These are phyloP conservation scores for Phenoliferia sp. DNA, from an alignment of 1,284 basidiomycete genomes.

Conservation along the genomic window DNA sequence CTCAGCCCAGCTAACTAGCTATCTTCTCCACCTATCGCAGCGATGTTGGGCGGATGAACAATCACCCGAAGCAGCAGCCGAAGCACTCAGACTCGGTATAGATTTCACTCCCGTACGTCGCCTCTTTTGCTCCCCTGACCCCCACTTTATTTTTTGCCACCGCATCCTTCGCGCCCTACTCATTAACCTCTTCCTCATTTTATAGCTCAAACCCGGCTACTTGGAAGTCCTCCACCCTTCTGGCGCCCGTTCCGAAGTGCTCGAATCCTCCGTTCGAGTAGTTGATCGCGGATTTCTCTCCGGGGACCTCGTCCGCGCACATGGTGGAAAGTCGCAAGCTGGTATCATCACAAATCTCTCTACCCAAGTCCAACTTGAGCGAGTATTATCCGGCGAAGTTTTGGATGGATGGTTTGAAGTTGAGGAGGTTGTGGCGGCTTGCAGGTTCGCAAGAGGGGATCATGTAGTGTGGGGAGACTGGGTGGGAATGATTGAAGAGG, in stretches of 20 bases:
- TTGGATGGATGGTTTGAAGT: constrained; percentile 59
- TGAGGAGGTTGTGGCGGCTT: constrained; percentile 10
- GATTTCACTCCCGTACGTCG: constrained; percentile 17
- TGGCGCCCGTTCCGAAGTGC: constrained; percentile 42
- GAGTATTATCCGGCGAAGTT: constrained; percentile 63
- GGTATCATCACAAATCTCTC: constrained; percentile 65
- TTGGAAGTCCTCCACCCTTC: constrained; percentile 54
- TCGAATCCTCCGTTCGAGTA: constrained; percentile 63
- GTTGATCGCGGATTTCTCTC: constrained; percentile 70
- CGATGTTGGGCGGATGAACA: constrained; percentile 33
- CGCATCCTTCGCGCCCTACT: background rate
- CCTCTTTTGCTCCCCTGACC: background rate
- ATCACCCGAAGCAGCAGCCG: constrained; percentile 16
- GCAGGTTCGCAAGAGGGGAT: constrained; percentile 55
- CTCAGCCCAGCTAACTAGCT: background rate
- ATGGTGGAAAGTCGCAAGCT: constrained; percentile 64
- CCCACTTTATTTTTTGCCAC: background rate
- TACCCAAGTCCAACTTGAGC: constrained; percentile 63
- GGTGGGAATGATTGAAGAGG: constrained; percentile 67
- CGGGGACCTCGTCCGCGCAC: constrained; percentile 79
- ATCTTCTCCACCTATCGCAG: background rate
- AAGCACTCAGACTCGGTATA: constrained; percentile 18
- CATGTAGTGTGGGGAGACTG: constrained; percentile 78
- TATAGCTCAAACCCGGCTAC: constrained; percentile 38
- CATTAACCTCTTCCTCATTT: background rate